phyloP scores from a whole-genome alignment of 176 grass and related monocot genomes.

The Areca catechu region DNA sequence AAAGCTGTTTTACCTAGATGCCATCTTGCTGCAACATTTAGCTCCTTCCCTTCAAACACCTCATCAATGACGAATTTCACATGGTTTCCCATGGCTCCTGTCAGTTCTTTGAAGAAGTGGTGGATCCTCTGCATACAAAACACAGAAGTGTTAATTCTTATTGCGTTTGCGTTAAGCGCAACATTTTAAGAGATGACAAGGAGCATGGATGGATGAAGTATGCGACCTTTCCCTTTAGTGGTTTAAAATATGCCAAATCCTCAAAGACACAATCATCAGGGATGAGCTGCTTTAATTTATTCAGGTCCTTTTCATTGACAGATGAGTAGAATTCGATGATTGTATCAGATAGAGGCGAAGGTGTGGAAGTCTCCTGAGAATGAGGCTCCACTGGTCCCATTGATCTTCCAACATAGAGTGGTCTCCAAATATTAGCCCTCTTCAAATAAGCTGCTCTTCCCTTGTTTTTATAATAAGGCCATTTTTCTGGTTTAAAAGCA shows the following conservation, averaged over 20 bases:
- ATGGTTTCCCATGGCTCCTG: conserved; percentile 57
- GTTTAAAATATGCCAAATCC: conserved; percentile 44
- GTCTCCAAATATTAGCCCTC: not conserved
- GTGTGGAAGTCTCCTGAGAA: conserved; percentile 10
- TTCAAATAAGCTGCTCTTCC: too few species aligned
- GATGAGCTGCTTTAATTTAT: conserved; percentile 42
- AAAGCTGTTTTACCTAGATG: conserved; percentile 48
- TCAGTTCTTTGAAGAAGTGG: conserved; percentile 43
- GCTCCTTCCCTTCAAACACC: conserved; percentile 40
- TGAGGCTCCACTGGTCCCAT: conserved; percentile 7
- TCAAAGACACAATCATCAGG: conserved; percentile 46
- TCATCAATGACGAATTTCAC: conserved; percentile 49
- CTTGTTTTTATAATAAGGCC: too few species aligned
- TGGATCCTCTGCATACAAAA: conserved; percentile 32
- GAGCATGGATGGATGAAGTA: not conserved
- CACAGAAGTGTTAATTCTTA: not conserved
- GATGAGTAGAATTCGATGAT: conserved; percentile 53
- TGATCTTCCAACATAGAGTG: conserved; percentile 7
- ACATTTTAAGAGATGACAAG: not conserved
- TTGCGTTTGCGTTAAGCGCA: not conserved
- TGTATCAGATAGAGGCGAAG: conserved; percentile 25
- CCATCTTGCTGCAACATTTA: conserved; percentile 48
- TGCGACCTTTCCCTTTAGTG: conserved; percentile 53
- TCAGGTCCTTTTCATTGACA: conserved; percentile 54
- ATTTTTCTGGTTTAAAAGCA: too few species aligned